Base-by-base conservation (phyloP, 768 basidiomycete species). In the Lactarius trivialis region DNA sequence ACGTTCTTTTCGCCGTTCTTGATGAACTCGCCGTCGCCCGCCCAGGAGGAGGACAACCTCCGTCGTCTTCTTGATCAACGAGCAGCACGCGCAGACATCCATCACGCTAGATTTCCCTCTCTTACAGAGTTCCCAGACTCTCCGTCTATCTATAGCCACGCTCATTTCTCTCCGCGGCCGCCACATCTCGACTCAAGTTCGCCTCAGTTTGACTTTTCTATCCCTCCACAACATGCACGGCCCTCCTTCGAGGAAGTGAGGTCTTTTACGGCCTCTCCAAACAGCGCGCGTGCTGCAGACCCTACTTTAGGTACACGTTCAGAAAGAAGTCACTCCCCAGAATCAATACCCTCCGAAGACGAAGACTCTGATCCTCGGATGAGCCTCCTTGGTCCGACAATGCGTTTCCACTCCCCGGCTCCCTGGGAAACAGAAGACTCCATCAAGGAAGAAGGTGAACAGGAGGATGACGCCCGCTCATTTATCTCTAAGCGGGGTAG, bases 341-440 rank as follows among this genome's bases (percentile, higher is more conserved):
- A 63, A 7, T 71, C 70, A 26, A 28, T 61, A 1, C 74, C 75
- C 52, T 76, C 76, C 45, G 76, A 76, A 50, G 78, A 80, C 55
- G 76, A 81, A 39, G 77, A 78, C 9, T 68, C 76, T 39, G 73
- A 78, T 2, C 72, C 78, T 61, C 79, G 85, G 57, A 82, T 91
- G 73, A 90, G 87, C 68, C 75, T 85, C 53, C 82, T 87, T 36
- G 91, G 91, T n/a, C 90, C 90, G 33, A 90, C 84, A 73, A 88
- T 91, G 81, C 84, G 85, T 55, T 84, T 90, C 70, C 88, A 90
- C 72, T 88, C 87, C 64, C 85, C 81, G 28, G 86, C 90, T 19
- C 90, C 90, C 43, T 93, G 90, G 90, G 89, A 91, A 73, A 73
- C 79, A 39, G 86, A 83, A 54, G 82, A 79, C 15, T 41, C 73